Conservation (phyloP, 371 early-diverging fungal species). For the Nematocida parisii region DNA sequence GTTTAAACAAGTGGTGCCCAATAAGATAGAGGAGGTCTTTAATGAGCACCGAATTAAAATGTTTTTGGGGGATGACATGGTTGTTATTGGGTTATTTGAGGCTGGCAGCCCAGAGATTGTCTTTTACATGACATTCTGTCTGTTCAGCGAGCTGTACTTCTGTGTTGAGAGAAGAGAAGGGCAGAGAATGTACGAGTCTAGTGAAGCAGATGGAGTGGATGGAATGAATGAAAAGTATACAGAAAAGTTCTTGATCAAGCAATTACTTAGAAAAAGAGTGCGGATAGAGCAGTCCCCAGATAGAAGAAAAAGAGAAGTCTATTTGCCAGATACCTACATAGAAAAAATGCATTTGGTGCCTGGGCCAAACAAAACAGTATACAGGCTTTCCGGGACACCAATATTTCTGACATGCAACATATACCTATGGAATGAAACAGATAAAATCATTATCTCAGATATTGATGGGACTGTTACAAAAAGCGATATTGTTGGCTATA, state of each 20-base stretch:
- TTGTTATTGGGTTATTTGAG: conserved; percentile 45
- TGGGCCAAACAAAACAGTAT: conserved; percentile 83
- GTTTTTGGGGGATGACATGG: conserved; percentile 44
- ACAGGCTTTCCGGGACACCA: conserved; percentile 74
- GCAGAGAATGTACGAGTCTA: background rate
- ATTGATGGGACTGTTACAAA: conserved; percentile 99
- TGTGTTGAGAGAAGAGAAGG: conserved; percentile 32
- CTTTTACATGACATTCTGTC: conserved; percentile 38
- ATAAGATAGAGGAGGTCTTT: conserved; percentile 39
- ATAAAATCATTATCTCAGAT: conserved; percentile 88
- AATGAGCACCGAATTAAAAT: conserved; percentile 4
- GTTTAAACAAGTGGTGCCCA: background rate
- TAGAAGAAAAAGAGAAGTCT: conserved; percentile 56
- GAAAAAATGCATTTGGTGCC: conserved; percentile 74
- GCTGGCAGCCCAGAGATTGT: background rate
- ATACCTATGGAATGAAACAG: conserved; percentile 80
- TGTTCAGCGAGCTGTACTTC: conserved; percentile 59
- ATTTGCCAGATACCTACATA: conserved; percentile 70
- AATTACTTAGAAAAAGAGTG: conserved; percentile 66
- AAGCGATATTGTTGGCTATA: conserved; percentile 84
- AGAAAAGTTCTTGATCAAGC: conserved; percentile 64
- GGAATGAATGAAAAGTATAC: conserved; percentile 28
- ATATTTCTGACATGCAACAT: conserved; percentile 76
- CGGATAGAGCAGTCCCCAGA: conserved; percentile 47
- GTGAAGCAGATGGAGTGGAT: conserved; percentile 51